Evolutionary conservation across 495 filamentous ascomycete species (phyloP), one percentile per base, ranked within the genome.

Genomic region (Trichoderma reesei): DNA sequence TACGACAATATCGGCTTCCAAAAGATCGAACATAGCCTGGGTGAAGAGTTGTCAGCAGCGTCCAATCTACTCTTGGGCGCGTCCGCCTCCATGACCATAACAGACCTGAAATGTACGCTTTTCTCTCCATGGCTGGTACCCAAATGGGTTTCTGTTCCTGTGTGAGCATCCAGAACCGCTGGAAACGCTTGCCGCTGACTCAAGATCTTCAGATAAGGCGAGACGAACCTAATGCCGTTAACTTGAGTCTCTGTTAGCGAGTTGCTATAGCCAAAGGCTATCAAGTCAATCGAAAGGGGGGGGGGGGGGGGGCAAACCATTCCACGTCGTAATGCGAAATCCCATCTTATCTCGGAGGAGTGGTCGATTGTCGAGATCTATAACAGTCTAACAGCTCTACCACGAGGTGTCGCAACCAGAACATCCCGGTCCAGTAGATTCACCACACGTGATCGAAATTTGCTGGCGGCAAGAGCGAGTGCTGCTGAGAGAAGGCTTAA

Each of bases 121-220:
- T 65, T 89, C 84, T 67, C 90, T 81, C 94, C 94, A 98, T 88
- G 94, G 94, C 74, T 93, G 88, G 72, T 96, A 96, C 26, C 86
- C 85, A 72, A 98, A 97, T 11, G 94, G 94, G 72, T 98, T 98
- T 69, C 90, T 92, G 63, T 20, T 34, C 8, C 1, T 26, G 65
- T 69, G 67, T 73, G 64, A 67, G 64, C 41, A 26, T 39, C 46
- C 3, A 26, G 41, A 20, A 5, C 7, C 18, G 11, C 33, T 0
- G 10, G 16, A 26, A 4, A 59, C n/a, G 6, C 16, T 61, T 9
- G 34, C 26, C 1, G 26, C 26, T 0, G 26, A 26, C 0, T 26
- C 26, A 1, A 26, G 26, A 0, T 39, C 11, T 39, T 6, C 38
- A 11, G 3, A 59, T 18, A 16, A 37, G 13, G 54, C 59, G 38